Conservation (phyloP, 768 basidiomycete genomes). For the Pisolithus albus region DNA sequence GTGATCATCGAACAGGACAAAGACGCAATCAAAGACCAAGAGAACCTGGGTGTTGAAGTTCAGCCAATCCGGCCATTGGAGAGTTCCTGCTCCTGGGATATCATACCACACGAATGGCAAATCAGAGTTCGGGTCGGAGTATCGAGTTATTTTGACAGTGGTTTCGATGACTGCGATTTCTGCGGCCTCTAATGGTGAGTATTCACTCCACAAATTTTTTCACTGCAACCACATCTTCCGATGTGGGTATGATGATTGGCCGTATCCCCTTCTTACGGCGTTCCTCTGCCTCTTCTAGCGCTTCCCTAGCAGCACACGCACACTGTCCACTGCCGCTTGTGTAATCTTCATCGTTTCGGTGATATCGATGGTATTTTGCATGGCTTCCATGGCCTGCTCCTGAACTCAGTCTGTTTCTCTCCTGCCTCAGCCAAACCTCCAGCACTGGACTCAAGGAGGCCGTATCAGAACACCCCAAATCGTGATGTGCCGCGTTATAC, state of each 20-base stretch:
- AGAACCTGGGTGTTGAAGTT: constrained; percentile 26
- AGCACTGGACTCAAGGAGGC: background rate
- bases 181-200: constrained; percentile 15
- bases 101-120: constrained; percentile 22
- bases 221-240: constrained; percentile 5
- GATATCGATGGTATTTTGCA: background rate
- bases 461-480: background rate
- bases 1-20: constrained; percentile 14
- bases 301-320: background rate
- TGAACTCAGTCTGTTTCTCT: background rate
- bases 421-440: background rate
- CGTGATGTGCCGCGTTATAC: background rate
- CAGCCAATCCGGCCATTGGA: constrained; percentile 16
- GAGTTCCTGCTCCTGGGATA: constrained; percentile 24
- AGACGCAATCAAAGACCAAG: constrained; percentile 13
- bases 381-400: background rate
- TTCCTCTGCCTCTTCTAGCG: constrained; percentile 1
- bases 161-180: constrained; percentile 18
- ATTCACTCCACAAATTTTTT: constrained; percentile 15
- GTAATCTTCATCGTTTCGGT: background rate
- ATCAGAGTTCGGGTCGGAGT: constrained; percentile 14
- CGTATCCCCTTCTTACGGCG: constrained; percentile 8
- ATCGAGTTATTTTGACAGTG: constrained; percentile 15
- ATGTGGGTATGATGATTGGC: constrained; percentile 12
- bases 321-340: background rate